Evolutionary conservation across 2,329 filamentous ascomycete genomes (phyloP).

Genomic region (Xylariaceae sp.): DNA sequence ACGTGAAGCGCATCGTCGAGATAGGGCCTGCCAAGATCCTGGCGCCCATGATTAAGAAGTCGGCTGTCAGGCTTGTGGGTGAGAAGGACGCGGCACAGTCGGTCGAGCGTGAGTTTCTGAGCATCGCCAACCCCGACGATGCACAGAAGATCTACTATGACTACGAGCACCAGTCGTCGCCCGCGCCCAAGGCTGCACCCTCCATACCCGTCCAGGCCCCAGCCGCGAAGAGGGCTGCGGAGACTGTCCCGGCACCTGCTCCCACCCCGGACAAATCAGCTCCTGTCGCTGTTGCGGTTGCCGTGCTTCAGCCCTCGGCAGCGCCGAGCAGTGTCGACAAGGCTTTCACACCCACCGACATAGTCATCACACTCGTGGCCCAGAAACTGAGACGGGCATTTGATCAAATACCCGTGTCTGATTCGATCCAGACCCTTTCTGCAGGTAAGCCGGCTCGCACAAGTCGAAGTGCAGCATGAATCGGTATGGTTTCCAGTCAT

Average conservation of each 20-base stretch:
- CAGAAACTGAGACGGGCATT: slow-evolving; percentile 97
- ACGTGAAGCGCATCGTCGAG: slow-evolving; percentile 94
- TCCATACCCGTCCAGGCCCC: too few species aligned
- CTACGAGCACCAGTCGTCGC: too few species aligned
- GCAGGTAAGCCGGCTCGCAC: slow-evolving; percentile 66
- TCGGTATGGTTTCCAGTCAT: slow-evolving; percentile 5
- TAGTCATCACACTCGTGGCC: slow-evolving; percentile 84
- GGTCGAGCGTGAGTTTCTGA: slow-evolving; percentile 93
- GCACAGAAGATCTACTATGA: slow-evolving; percentile 99
- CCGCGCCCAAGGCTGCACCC: too few species aligned
- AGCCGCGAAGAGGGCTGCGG: too few species aligned
- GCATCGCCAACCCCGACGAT: slow-evolving; percentile 99
- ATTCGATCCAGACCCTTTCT: slow-evolving; percentile 97
- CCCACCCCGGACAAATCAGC: slow-evolving; percentile 42
- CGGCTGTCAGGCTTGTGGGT: slow-evolving; percentile 91
- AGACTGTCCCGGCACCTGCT: slow-evolving; percentile 73
- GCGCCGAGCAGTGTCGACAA: slow-evolving; percentile 79
- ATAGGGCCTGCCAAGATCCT: slow-evolving; percentile 95
- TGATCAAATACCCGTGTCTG: slow-evolving; percentile 81
- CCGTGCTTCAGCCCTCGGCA: slow-evolving; percentile 51
- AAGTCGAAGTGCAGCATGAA: too few species aligned
- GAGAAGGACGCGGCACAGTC: slow-evolving; percentile 97
- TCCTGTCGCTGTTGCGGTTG: slow-evolving; percentile 47
- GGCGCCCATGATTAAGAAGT: slow-evolving; percentile 95
- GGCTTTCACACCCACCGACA: slow-evolving; percentile 82